A percentile compares a stretch with the other conserved stretches of the same genome.
Evolutionary conservation across 805 yeast genomes (phyloP).

Genomic region (Yueomyces sinensis): DNA sequence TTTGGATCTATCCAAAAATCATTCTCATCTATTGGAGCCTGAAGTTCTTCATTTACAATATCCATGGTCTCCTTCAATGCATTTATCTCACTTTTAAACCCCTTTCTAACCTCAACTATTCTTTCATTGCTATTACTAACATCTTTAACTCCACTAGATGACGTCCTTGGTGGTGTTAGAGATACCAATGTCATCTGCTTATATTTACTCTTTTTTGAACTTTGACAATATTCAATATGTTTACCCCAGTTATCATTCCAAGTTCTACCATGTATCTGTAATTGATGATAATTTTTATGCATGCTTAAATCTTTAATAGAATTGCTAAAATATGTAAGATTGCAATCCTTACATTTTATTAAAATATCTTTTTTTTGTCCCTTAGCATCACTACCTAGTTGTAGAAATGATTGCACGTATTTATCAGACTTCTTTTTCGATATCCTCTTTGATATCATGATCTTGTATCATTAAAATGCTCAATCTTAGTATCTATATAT

Average conservation of each 20-base stretch:
- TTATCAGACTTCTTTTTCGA: no score
- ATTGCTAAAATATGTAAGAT: slow-evolving; percentile 14
- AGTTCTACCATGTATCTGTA: slow-evolving; percentile 34
- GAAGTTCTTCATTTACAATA: slow-evolving; percentile 45
- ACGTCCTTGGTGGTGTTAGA: not conserved
- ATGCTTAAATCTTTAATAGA: slow-evolving; percentile 9
- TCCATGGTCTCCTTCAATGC: slow-evolving; percentile 31
- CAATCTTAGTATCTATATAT: no score
- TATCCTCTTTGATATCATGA: no score
- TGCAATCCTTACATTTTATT: slow-evolving; percentile 16
- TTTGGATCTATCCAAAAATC: slow-evolving; percentile 23
- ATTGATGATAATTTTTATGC: slow-evolving; percentile 41
- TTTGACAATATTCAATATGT: not conserved
- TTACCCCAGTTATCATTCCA: slow-evolving; percentile 33
- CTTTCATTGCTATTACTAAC: not conserved
- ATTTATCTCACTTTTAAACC: slow-evolving; percentile 18
- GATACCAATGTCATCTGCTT: not conserved
- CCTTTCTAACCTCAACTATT: slow-evolving; percentile 26
- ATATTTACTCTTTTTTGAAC: not conserved
- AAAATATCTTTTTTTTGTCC: slow-evolving; percentile 1
- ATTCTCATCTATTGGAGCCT: slow-evolving; percentile 40
- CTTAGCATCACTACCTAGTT: not conserved
- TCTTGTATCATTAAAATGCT: no score
- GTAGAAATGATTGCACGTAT: slow-evolving; percentile 1
- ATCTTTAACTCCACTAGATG: not conserved